Conservation (phyloP, 192 early-diverging fungal species). For the Dispira parvispora region DNA sequence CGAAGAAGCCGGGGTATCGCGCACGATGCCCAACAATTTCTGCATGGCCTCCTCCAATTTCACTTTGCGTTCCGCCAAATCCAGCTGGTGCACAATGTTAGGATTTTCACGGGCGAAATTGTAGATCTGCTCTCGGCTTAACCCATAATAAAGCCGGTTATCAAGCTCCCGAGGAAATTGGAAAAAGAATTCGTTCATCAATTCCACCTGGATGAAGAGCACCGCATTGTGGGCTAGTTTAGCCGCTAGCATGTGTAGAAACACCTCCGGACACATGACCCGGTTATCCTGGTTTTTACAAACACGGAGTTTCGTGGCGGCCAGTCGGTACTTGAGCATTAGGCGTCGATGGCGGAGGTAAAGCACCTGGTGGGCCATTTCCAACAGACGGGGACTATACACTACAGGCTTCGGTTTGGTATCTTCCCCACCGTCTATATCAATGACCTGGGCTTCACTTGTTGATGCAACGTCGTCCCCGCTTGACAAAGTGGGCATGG, state of each 20-base stretch:
- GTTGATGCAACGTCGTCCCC: background rate
- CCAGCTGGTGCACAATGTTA: conserved; percentile 61
- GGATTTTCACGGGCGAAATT: conserved; percentile 87
- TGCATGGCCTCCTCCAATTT: conserved; percentile 67
- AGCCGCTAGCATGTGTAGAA: conserved; percentile 79
- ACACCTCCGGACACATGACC: conserved; percentile 88
- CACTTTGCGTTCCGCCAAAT: conserved; percentile 64
- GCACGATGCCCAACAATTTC: background rate
- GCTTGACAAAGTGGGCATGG: background rate
- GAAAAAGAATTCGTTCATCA: conserved; percentile 97
- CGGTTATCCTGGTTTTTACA: conserved; percentile 71
- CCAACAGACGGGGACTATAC: conserved; percentile 55
- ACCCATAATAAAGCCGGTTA: conserved; percentile 74
- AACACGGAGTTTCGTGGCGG: conserved; percentile 61
- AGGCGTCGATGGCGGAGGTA: conserved; percentile 56
- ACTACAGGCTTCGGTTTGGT: conserved; percentile 38
- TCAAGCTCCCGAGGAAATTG: conserved; percentile 93
- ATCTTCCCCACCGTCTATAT: conserved; percentile 17
- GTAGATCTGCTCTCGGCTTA: conserved; percentile 59
- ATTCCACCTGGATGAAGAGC: conserved; percentile 95
- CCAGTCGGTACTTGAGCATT: conserved; percentile 64
- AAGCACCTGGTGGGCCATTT: conserved; percentile 62
- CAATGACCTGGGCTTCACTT: background rate
- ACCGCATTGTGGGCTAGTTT: conserved; percentile 89
- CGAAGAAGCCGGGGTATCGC: background rate